Evolutionary conservation across 192 early-diverging fungal genomes (phyloP), one percentile per base, ranked within the genome.

Genomic region (Funneliformis geosporum): DNA sequence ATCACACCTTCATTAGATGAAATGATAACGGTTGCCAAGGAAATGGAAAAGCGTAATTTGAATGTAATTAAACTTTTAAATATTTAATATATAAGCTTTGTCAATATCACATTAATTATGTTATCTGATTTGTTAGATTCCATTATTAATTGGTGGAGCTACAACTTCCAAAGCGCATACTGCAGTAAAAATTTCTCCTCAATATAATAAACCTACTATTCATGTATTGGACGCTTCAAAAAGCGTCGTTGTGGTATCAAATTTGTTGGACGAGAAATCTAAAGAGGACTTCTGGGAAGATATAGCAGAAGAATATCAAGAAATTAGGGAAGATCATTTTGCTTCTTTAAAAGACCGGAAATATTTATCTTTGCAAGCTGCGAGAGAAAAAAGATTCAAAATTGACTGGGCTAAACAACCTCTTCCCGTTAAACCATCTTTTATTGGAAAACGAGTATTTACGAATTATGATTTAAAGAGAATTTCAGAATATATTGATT

Each of bases 111-210:
- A 23, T 39, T 25, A 71, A 40, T 40, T 70, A 47, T 79, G 25
- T 5, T 8, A 40, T 21, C 21, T 5, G 27, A 27, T 39, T 44
- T 69, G 21, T 46, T 33, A 88, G 88, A 92, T 95, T 27, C 97
- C 97, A 21, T 87, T 98, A 81, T 83, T 98, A 27, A 96, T 98
- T 78, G 97, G 97, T 71, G 97, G 97, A 42, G 97, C 97, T 2
- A 98, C 97, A 1, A 98, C 97, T 2, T 94, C 93, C 78, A 97
- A 96, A 84, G 96, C 96, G 75, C 97, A 98, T 84, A 97, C 97
- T 1, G 97, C 97, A 2, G 97, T 98, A 40, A 98, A 98, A 84
- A 96, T 98, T 80, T 93, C 95, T 0, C 97, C 97, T 27, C 90
- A 95, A 44, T 98, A 98, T 85, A 79, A 84, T 14, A 66, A 83